A percentile compares a stretch with the other conserved stretches of the same genome.
phyloP scores from a whole-genome alignment of 768 basidiomycete species.

The Lactarius vividus region DNA sequence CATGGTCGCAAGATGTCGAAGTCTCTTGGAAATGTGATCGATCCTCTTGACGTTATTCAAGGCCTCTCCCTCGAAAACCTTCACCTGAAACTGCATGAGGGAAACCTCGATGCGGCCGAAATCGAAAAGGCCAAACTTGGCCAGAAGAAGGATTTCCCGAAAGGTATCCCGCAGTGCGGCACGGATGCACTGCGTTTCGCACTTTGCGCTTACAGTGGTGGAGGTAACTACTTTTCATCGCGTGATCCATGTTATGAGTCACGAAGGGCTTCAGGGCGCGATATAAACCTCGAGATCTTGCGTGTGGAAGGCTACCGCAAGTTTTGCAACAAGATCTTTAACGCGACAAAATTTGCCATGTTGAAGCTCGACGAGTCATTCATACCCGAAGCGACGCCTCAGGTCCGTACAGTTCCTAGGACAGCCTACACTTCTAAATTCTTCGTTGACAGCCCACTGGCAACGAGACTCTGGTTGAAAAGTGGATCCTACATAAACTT shows the following conservation, averaged over 20 bases:
- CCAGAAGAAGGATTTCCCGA: constrained; percentile 99
- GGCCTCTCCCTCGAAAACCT: constrained; percentile 76
- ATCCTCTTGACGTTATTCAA: constrained; percentile 92
- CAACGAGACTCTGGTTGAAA: constrained; percentile 86
- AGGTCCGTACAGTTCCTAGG: constrained; percentile 45
- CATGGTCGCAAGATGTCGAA: constrained; percentile 99
- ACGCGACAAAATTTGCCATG: constrained; percentile 99
- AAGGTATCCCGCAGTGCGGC: constrained; percentile 98
- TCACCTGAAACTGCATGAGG: constrained; percentile 82
- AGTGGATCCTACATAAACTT: constrained; percentile 94
- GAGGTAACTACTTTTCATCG: constrained; percentile 49
- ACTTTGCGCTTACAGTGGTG: constrained; percentile 89
- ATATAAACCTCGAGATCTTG: constrained; percentile 95
- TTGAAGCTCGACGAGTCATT: constrained; percentile 88
- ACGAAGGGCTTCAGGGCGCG: constrained; percentile 58
- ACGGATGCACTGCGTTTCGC: constrained; percentile 96
- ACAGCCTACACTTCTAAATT: constrained; percentile 10
- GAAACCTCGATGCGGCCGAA: constrained; percentile 93
- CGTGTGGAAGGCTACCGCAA: constrained; percentile 98
- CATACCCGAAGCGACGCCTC: constrained; percentile 63
- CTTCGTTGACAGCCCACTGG: constrained; percentile 65
- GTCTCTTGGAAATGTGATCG: constrained; percentile 95
- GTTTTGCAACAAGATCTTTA: constrained; percentile 99
- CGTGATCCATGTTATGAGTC: background rate
- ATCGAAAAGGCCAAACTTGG: constrained; percentile 87